A percentile compares a stretch with the other conserved stretches of the same genome.
Conservation (phyloP, 345 rosid species). For the Corymbia maculata region DNA sequence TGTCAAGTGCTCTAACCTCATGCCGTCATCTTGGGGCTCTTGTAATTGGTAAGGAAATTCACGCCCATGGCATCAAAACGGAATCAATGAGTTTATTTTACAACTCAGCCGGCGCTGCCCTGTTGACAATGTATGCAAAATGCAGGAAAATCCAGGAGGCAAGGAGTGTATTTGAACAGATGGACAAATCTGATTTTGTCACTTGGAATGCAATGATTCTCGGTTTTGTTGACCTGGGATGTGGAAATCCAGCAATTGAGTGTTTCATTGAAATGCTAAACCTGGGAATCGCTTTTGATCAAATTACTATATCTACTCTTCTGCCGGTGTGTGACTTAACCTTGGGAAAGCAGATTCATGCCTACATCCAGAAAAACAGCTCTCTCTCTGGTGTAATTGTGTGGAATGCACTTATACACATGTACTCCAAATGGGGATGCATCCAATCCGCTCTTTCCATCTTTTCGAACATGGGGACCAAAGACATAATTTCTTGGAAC, state of each 20-base stretch:
- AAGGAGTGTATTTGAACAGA: constrained; percentile 9
- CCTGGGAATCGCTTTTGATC: constrained; percentile 8
- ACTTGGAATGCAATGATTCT: constrained; percentile 37
- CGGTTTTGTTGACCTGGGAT: constrained; percentile 14
- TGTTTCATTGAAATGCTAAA: constrained; percentile 16
- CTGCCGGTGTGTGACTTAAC: constrained; percentile 20
- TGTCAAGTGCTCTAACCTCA: constrained; percentile 17
- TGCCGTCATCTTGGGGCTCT: constrained; percentile 18
- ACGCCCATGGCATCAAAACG: constrained; percentile 20
- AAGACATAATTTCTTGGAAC: constrained; percentile 37
- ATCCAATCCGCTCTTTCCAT: constrained; percentile 9
- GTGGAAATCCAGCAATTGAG: constrained; percentile 12
- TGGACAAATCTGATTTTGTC: constrained; percentile 28
- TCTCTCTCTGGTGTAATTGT: constrained; percentile 5
- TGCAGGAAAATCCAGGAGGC: constrained; percentile 12
- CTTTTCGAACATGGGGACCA: constrained; percentile 7
- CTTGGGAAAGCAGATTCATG: constrained; percentile 24
- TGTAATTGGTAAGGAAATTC: constrained; percentile 18
- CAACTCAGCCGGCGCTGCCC: constrained; percentile 21
- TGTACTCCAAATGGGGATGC: constrained; percentile 30
- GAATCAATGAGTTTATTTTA: constrained; percentile 3
- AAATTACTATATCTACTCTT: constrained; percentile 25
- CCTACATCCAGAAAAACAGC: constrained; percentile 7
- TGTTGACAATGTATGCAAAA: constrained; percentile 24
- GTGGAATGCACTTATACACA: constrained; percentile 26